Evolutionary conservation across 2,329 filamentous ascomycete species (phyloP).

Genomic region (Mycogone perniciosa): DNA sequence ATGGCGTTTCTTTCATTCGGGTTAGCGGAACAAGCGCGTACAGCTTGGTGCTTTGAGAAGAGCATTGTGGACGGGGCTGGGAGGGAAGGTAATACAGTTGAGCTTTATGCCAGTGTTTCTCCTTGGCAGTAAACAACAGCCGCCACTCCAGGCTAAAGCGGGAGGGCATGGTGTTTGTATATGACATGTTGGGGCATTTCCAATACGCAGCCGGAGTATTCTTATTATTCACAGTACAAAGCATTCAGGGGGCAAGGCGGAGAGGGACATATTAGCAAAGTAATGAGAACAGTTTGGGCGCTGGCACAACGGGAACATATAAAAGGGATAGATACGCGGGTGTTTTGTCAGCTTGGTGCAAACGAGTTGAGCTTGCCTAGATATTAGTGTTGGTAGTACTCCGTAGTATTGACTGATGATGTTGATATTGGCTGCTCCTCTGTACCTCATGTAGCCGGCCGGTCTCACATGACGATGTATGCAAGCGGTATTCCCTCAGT

Average conservation of each 20-base stretch:
- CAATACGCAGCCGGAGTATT: conserved; percentile 12
- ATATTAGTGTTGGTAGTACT: too few species aligned
- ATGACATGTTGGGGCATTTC: conserved; percentile 17
- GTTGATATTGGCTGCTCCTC: too few species aligned
- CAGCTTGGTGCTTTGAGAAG: not conserved
- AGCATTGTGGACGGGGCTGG: not conserved
- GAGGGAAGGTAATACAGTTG: not conserved
- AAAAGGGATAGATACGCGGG: too few species aligned
- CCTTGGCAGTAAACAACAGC: conserved; percentile 2
- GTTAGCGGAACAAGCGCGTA: too few species aligned
- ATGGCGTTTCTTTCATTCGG: not conserved
- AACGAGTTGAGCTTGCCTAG: too few species aligned
- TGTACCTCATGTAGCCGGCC: too few species aligned
- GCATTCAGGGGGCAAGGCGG: not conserved
- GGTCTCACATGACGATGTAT: too few species aligned
- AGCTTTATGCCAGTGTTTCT: not conserved
- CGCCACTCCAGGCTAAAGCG: conserved; percentile 5
- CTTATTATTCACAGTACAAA: conserved; percentile 1
- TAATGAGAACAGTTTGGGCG: not conserved
- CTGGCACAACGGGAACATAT: too few species aligned
- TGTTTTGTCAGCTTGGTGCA: too few species aligned
- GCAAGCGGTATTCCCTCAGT: too few species aligned
- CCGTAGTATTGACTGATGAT: too few species aligned
- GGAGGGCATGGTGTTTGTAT: conserved; percentile 15
- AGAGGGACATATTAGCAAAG: not conserved